Evolutionary conservation across 257 asterid species (phyloP), one percentile per base, ranked within the genome.

Genomic region (Lavandula angustifolia): DNA sequence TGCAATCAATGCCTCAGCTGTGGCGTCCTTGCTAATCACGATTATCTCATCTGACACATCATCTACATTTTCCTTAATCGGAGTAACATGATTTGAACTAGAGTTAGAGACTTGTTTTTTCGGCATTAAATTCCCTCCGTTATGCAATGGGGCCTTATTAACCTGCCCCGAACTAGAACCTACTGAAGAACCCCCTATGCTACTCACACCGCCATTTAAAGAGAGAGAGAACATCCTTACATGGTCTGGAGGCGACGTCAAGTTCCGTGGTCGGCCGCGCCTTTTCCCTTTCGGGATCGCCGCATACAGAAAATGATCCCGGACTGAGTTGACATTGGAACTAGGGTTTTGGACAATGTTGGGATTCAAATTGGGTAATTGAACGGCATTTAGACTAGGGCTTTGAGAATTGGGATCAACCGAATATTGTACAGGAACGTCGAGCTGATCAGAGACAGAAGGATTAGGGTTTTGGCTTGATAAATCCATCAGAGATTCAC

Each of bases 21-120:
- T 90, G 43, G 97, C 95, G 44, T 87, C 96, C 74, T 81, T 88
- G 40, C 87, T 94, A 68, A 94, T 90, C 69, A 94, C 99, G 41
- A 94, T 90, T 61, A 94, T 94, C 79, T 94, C 99, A 53, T 94
- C 98, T 0, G 81, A 83, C 52, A 79, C 73, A 69, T 83, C 95
- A 42, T 75, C 77, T 42, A 66, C 73, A 50, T 35, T 72, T 77
- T 64, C 77, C 68, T 73, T 69, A 11, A 67, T 40, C 14, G 38
- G 32, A 71, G 47, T 56, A 37, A 62, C 60, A 40, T 66, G 55
- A 47, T 50, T 52, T n/a, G 70, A 64, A 79, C 62, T 67, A 66
- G 67, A 51, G 10, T 63, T 72, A 10, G 27, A 22, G 27, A 22
- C 27, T 22, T 32, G 66, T 43, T 44, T 75, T 66, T 27, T 76